phyloP scores from a whole-genome alignment of 2,329 filamentous ascomycete genomes.

The Cordyceps farinosa region DNA sequence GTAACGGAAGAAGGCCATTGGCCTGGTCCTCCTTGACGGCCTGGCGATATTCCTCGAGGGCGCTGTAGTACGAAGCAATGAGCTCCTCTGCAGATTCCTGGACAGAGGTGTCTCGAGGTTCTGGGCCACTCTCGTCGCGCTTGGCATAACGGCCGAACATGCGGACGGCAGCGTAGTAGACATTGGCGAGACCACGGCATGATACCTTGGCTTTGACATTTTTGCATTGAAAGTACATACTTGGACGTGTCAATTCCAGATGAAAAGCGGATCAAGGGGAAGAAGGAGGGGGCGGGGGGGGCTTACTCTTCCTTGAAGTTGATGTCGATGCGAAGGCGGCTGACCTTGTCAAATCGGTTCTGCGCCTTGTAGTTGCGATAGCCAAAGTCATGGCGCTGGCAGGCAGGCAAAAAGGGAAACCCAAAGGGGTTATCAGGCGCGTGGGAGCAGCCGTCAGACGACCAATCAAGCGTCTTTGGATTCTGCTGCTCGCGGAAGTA shows the following conservation, averaged over 20 bases:
- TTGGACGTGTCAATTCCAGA: constrained; percentile 12
- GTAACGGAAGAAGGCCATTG: constrained; percentile 22
- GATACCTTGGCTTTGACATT: constrained; percentile 17
- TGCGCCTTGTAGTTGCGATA: constrained; percentile 35
- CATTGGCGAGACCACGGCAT: constrained; percentile 30
- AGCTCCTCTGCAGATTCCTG: constrained; percentile 18
- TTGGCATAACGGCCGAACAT: constrained; percentile 26
- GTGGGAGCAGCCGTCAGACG: constrained; percentile 25
- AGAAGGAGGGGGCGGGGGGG: not conserved
- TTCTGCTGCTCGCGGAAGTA: not conserved
- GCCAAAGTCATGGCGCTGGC: constrained; percentile 43
- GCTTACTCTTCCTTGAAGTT: constrained; percentile 39
- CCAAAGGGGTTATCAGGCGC: constrained; percentile 26
- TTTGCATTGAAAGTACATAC: constrained; percentile 30
- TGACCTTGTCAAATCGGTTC: constrained; percentile 36
- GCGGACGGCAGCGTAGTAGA: constrained; percentile 32
- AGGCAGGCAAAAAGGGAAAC: constrained; percentile 28
- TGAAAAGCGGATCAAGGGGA: not conserved
- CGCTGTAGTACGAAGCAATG: constrained; percentile 26
- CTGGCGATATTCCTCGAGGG: constrained; percentile 27
- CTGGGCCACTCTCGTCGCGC: not conserved
- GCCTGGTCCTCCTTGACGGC: constrained; percentile 28
- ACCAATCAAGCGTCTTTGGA: constrained; percentile 21
- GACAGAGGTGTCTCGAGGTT: constrained; percentile 13
- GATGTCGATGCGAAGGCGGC: constrained; percentile 38